Evolutionary conservation across 176 grass and related monocot species (phyloP).

Genomic region (Rhynchospora breviuscula): DNA sequence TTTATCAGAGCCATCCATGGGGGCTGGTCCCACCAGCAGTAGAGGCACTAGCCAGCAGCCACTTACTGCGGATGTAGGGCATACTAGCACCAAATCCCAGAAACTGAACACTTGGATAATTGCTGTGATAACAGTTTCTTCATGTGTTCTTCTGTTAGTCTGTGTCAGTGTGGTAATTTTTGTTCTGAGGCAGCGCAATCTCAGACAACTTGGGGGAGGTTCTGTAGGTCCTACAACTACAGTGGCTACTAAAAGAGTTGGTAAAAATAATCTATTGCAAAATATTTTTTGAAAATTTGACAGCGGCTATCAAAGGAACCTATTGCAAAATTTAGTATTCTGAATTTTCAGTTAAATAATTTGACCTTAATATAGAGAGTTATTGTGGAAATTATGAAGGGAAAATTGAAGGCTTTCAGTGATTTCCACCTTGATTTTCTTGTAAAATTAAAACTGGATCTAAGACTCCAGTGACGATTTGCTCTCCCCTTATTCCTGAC

Average conservation of each 20-base stretch:
- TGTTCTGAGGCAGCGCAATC: constrained; percentile 48
- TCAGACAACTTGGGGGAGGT: constrained; percentile 25
- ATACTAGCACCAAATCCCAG: constrained; percentile 29
- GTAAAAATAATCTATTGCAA: constrained; percentile 25
- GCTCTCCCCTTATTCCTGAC: neutral
- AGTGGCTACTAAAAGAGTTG: constrained; percentile 54
- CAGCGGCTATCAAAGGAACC: constrained; percentile 43
- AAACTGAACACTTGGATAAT: constrained; percentile 76
- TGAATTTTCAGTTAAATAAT: neutral
- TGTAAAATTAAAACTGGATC: neutral
- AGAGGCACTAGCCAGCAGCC: constrained; percentile 36
- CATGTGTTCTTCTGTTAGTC: constrained; percentile 45
- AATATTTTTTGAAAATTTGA: neutral
- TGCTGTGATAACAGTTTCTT: constrained; percentile 52
- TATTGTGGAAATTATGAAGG: neutral
- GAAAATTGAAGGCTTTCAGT: neutral
- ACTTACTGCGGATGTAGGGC: constrained; percentile 45
- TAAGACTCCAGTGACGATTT: neutral
- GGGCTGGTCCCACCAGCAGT: constrained; percentile 24
- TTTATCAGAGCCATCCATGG: constrained; percentile 26
- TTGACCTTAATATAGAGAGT: neutral
- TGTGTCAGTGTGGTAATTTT: constrained; percentile 46
- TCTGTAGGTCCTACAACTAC: constrained; percentile 41
- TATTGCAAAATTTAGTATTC: neutral
- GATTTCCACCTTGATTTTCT: neutral